Evolutionary conservation across 208 protist species (phyloP).

Genomic region (Leishmania braziliensis): DNA sequence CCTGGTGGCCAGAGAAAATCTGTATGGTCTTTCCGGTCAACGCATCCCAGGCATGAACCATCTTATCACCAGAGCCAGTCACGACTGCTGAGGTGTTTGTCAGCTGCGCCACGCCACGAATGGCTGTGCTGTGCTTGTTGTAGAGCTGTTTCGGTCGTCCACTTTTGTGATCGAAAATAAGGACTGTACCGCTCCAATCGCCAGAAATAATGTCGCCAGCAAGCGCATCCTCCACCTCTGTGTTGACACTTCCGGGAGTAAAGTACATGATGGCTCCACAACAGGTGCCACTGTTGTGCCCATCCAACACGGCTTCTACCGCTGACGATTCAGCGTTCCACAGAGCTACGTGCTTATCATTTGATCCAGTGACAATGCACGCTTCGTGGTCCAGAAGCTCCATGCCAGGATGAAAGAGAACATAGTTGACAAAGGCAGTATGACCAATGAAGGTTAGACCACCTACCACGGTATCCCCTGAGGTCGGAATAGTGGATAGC

Average conservation of each 20-base stretch:
- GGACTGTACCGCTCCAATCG: slow-evolving; percentile 65
- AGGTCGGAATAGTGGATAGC: slow-evolving; percentile 26
- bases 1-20: slow-evolving; percentile 56
- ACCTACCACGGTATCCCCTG: slow-evolving; percentile 17
- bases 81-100: slow-evolving; percentile 52
- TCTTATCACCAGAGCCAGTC: slow-evolving; percentile 83
- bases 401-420: slow-evolving; percentile 49
- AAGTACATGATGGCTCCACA: slow-evolving; percentile 49
- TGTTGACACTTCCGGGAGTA: background rate
- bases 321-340: slow-evolving; percentile 47
- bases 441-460: slow-evolving; percentile 55
- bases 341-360: slow-evolving; percentile 77
- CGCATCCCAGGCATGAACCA: slow-evolving; percentile 72
- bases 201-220: slow-evolving; percentile 71
- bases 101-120: slow-evolving; percentile 67
- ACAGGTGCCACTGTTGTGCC: slow-evolving; percentile 61
- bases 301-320: slow-evolving; percentile 73
- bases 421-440: slow-evolving; percentile 84
- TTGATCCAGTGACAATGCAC: slow-evolving; percentile 69
- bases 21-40: slow-evolving; percentile 45
- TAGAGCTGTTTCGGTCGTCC: slow-evolving; percentile 59
- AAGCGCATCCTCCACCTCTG: slow-evolving; percentile 22
- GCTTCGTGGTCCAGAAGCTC: slow-evolving; percentile 39
- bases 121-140: slow-evolving; percentile 53
- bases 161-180: slow-evolving; percentile 67